These are phyloP conservation scores for Pyricularia grisea DNA, from an alignment of 2,329 filamentous ascomycete species.

Conservation along the genomic window DNA sequence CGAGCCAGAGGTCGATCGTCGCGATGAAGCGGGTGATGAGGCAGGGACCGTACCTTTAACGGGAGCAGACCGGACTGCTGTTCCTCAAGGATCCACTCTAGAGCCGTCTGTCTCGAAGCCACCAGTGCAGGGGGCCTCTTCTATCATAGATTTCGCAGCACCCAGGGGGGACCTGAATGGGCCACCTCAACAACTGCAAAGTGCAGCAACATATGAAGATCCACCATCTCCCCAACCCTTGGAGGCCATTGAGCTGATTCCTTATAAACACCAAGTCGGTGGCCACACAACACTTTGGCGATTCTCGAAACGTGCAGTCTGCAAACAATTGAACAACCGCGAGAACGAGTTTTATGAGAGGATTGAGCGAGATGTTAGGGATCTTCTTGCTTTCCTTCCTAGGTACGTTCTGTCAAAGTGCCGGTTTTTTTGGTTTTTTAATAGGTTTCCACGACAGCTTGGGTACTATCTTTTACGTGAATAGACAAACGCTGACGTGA, in stretches of 20 bases:
- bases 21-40: background rate
- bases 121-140: background rate
- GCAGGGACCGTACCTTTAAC: background rate
- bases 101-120: background rate
- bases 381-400: slow-evolving; percentile 83
- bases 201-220: slow-evolving; percentile 13
- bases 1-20: slow-evolving; percentile 29
- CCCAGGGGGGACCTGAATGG: background rate
- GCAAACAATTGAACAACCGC: slow-evolving; percentile 95
- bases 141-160: background rate
- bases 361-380: slow-evolving; percentile 82
- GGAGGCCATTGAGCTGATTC: slow-evolving; percentile 90
- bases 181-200: background rate
- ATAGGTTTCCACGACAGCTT: background rate
- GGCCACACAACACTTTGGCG: slow-evolving; percentile 95
- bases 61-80: background rate
- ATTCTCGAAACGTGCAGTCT: slow-evolving; percentile 89
- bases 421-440: background rate
- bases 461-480: background rate
- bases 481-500: background rate
- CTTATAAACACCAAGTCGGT: slow-evolving; percentile 94
- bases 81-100: background rate
- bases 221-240: slow-evolving; percentile 51
- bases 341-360: slow-evolving; percentile 99
- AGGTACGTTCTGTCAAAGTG: slow-evolving; percentile 41